Evolutionary conservation across 306 rosid species (phyloP), one percentile per base, ranked within the genome.

Genomic region (Potentilla sterilis): DNA sequence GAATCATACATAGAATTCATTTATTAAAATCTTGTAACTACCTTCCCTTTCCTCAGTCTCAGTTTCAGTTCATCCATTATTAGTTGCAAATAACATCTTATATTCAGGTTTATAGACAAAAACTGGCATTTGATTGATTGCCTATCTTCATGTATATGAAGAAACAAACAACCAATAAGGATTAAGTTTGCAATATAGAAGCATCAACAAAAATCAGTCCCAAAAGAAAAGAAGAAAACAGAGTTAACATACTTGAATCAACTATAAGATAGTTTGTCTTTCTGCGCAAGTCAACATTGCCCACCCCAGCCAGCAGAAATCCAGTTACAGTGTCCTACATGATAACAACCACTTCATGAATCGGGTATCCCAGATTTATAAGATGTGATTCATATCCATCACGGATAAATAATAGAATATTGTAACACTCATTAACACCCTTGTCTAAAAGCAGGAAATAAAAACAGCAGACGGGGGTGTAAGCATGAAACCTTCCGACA

Each of bases 301-400:
- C 99, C 77, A 95, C 99, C 80, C 99, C 97, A 70, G 97, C 99
- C 74, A 95, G 83, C 82, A 95, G 91, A 83, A 95, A 92, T 76
- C 99, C 97, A 74, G 91, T 92, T 46, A 95, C 80, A 6, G 99
- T 95, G 80, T 92, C 99, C 97, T 92, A 83, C 63, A 82, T 6
- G 24, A 68, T 24, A 37, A 38, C 51, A 43, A 62, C 6, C 59
- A 3, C 66, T 35, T 11, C 44, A 19, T 57, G 42, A 73, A 21
- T 4, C 9, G 3, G 32, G 13, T 12, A 41, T 41, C 28, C 32
- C 38, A 72, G 57, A 61, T n/a, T 58, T 12, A 68, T 44, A 41
- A 55, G 1, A 72, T 9, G 46, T 49, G 22, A 40, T 70, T 75
- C 47, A 71, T 70, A 72, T 61, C 13, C 22, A 72, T 48, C 19